Evolutionary conservation across 177 flowering plant genomes (phyloP).

Genomic region (Telopea speciosissima): DNA sequence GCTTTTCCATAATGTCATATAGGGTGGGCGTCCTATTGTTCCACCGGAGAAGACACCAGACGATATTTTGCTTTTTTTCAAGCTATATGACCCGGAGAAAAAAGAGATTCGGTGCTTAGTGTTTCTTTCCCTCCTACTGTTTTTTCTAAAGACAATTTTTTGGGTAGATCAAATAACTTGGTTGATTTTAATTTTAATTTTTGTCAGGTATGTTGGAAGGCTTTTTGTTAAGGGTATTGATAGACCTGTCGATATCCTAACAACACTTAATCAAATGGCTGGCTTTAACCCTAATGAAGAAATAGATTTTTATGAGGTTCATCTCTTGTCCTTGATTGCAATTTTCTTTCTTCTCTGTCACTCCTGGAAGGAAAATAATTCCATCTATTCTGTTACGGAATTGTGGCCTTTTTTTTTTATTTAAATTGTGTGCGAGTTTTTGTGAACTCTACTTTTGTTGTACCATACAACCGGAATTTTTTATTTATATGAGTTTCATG

Average conservation of each 20-base stretch:
- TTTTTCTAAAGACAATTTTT: neutral
- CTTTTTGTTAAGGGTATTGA: conserved; percentile 74
- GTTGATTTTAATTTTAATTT: neutral
- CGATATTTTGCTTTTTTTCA: conserved; percentile 78
- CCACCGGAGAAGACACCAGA: conserved; percentile 76
- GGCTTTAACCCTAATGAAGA: conserved; percentile 77
- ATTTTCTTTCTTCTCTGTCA: too few relatives aligned
- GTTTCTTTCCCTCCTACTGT: conserved; percentile 6
- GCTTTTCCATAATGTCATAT: conserved; percentile 7
- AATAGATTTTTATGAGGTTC: too few relatives aligned
- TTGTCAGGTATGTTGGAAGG: conserved; percentile 72
- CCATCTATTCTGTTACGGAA: too few relatives aligned
- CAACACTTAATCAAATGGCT: conserved; percentile 75
- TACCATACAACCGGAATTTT: too few relatives aligned
- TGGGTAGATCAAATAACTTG: neutral
- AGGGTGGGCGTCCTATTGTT: conserved; percentile 54
- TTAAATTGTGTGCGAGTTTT: too few relatives aligned
- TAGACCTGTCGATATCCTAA: conserved; percentile 64
- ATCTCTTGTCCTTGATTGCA: too few relatives aligned
- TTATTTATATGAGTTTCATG: too few relatives aligned
- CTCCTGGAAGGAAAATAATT: too few relatives aligned
- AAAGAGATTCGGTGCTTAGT: conserved; percentile 56
- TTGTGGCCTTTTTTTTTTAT: too few relatives aligned
- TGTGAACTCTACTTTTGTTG: too few relatives aligned
- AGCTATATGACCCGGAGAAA: conserved; percentile 75